Conservation (phyloP, 1,139 yeast species). For the Sugiyamaella castrensis region DNA sequence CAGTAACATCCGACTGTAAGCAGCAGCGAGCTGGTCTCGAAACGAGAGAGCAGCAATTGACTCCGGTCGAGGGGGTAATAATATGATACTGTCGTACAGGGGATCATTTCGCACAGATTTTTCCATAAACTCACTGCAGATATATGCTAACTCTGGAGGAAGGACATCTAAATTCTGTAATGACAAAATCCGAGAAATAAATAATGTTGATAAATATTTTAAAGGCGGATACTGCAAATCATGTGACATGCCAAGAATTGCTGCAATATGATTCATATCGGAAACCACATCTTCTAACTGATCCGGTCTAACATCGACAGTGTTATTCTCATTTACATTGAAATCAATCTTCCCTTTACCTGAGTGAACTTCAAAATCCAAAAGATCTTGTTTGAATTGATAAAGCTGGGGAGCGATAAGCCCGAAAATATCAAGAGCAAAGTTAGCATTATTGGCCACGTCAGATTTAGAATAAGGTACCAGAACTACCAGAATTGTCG, state of each 20-base stretch:
- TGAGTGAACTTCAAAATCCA: neutral
- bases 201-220: slow-evolving; percentile 5
- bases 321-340: neutral
- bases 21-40: neutral
- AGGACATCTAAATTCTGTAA: neutral
- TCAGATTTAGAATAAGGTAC: slow-evolving; percentile 21
- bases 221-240: slow-evolving; percentile 1
- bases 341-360: slow-evolving; percentile 1
- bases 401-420: slow-evolving; percentile 49
- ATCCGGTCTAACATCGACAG: neutral
- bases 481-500: slow-evolving; percentile 45
- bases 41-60: too few species aligned
- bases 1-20: slow-evolving; percentile 18
- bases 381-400: slow-evolving; percentile 18
- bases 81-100: neutral
- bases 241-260: neutral
- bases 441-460: slow-evolving; percentile 18
- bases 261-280: slow-evolving; percentile 5
- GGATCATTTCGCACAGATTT: slow-evolving; percentile 3
- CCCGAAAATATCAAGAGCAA: slow-evolving; percentile 54
- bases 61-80: neutral
- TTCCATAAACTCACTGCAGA: slow-evolving; percentile 4
- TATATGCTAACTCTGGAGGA: neutral
- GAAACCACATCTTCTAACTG: neutral
- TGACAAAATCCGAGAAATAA: slow-evolving; percentile 2